Percentiles rank a stretch among this genome's conserved stretches.
Evolutionary conservation across 768 basidiomycete species (phyloP).

Genomic region (Serendipita sp.): DNA sequence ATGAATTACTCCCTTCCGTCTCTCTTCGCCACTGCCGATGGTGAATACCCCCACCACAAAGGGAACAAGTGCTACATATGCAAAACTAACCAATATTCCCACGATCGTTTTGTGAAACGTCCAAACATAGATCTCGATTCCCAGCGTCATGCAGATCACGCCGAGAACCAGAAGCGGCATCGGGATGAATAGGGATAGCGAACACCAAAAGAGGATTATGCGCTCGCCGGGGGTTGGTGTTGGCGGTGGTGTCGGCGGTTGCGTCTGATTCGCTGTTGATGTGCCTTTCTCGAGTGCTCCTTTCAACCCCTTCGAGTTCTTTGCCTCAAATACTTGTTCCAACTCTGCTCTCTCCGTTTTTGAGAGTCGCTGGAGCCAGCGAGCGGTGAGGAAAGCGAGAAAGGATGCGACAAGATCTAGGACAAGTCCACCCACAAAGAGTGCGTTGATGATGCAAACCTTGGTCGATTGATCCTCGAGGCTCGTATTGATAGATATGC

Average conservation of each 20-base stretch:
- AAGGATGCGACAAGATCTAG: neutral
- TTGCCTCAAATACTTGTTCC: too few species aligned
- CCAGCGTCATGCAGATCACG: neutral
- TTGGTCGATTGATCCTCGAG: neutral
- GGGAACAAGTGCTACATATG: neutral
- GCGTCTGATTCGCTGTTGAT: too few species aligned
- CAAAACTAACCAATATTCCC: neutral
- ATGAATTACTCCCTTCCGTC: neutral
- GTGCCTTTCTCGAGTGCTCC: too few species aligned
- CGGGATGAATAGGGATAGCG: neutral
- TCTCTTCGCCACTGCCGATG: neutral
- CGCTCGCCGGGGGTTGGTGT: neutral
- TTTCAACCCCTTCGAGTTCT: too few species aligned
- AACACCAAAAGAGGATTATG: neutral
- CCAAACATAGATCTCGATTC: neutral
- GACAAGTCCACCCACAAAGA: neutral
- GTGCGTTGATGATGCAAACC: neutral
- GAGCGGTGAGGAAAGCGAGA: neutral
- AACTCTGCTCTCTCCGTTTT: neutral
- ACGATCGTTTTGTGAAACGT: neutral
- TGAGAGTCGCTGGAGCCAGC: neutral
- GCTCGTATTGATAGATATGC: neutral
- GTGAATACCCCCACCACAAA: neutral
- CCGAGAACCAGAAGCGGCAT: neutral
- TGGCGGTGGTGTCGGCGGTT: too few species aligned